Base-by-base conservation (phyloP, 1,139 yeast species). In the Kazachstania sp. region DNA sequence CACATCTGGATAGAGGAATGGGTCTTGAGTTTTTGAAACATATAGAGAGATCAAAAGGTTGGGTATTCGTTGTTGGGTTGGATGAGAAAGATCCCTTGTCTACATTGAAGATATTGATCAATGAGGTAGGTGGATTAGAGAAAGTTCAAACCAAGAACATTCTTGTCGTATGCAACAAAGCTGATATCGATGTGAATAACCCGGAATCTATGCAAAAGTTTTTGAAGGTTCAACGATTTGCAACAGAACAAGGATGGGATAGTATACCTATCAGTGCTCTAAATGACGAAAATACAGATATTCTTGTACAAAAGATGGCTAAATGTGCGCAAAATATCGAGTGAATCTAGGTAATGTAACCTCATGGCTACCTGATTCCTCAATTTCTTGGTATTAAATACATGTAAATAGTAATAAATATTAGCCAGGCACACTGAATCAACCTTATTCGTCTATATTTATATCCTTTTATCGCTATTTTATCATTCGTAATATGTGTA, bases 11-110 rank as follows among this genome's bases (percentile, higher is more conserved):
- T 59, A 82, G 77, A 60, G 98, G 98, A 2, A 83, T 92, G 86
- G 98, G 98, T 0, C 73, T 87, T 44, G 97, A 88, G 54, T 92
- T 92, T 64, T 68, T 92, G 53, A 74, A 97, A 50, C 98, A 92
- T 63, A 80, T 92, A 45, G 98, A 92, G 65, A 74, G 98, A 53
- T 85, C 95, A 3, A 83, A 85, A 13, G 96, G 96, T 0, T 69
- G 92, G 49, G 95, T 84, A 2, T 87, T 92, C 69, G 96, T 92
- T 3, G 71, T 92, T 2, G 84, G 88, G 4, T 69, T 92, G 28
- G 95, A 86, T 41, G 63, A 61, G 35, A 62, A 64, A 15, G 71
- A 81, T 51, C 95, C 96, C 0, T 68, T 79, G 1, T 69, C 64
- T 0, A 96, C 87, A 56, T 66, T 92, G 42, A 59, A 78, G 12